Percentiles rank a stretch among this genome's conserved stretches.
phyloP scores from a whole-genome alignment of 1,284 basidiomycete species.

The Rhodotorula sp. region DNA sequence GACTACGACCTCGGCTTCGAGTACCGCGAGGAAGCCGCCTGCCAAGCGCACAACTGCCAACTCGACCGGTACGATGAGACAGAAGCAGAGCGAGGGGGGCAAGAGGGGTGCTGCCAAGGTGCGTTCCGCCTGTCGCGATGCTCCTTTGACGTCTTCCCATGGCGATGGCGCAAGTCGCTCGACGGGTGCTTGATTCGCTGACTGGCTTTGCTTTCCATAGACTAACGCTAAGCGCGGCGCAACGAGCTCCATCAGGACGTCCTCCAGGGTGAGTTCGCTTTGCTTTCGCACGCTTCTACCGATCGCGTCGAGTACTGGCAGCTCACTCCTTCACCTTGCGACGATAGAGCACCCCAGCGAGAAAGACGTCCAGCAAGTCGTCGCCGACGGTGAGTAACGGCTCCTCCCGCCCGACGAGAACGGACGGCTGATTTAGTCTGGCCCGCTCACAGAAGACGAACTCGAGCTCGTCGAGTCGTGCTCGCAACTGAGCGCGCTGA shows the following conservation, averaged over 20 bases:
- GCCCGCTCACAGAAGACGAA: too few species aligned
- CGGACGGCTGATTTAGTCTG: too few species aligned
- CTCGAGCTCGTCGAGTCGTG: too few species aligned
- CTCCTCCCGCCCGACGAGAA: too few species aligned
- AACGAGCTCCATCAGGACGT: background rate
- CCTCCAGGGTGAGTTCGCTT: too few species aligned
- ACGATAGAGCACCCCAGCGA: too few species aligned
- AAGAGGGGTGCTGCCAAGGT: conserved; percentile 2
- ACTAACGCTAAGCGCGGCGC: conserved; percentile 4
- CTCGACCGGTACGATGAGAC: background rate
- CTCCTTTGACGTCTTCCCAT: background rate
- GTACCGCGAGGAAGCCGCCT: background rate
- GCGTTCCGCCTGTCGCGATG: background rate
- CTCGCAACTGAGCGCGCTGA: too few species aligned
- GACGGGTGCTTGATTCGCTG: background rate
- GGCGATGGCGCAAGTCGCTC: background rate
- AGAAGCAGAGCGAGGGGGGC: background rate
- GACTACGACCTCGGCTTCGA: background rate
- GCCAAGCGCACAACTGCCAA: background rate
- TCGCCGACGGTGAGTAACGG: too few species aligned
- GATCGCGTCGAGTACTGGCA: too few species aligned
- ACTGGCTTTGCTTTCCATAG: background rate
- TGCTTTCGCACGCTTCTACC: too few species aligned
- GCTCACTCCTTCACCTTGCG: too few species aligned
- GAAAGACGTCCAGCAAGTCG: too few species aligned